phyloP scores from a whole-genome alignment of 2,329 filamentous ascomycete genomes.

The Fusarium sp. region DNA sequence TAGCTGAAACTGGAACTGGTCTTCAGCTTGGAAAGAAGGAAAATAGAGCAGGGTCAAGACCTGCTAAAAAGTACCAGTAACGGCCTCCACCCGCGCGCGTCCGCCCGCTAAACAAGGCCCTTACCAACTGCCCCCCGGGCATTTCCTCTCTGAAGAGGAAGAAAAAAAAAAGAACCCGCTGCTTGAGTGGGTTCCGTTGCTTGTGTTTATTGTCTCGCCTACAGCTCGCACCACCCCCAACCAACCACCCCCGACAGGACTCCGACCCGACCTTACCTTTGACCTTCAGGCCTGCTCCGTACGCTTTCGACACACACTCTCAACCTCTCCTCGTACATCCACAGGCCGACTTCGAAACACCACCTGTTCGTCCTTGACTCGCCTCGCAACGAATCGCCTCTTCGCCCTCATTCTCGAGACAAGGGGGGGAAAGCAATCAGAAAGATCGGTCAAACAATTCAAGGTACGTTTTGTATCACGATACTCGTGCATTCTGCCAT shows the following conservation, averaged over 20 bases:
- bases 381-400: constrained; percentile 15
- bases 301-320: constrained; percentile 2
- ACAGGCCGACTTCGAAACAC: constrained; percentile 24
- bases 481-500: constrained; percentile 20
- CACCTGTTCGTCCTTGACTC: constrained; percentile 24
- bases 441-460: constrained; percentile 16
- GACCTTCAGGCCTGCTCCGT: background rate
- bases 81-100: background rate
- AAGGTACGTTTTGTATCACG: constrained; percentile 39
- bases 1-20: constrained; percentile 8
- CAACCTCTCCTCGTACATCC: constrained; percentile 32
- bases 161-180: background rate
- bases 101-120: background rate
- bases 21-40: background rate
- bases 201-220: constrained; percentile 6
- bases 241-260: background rate
- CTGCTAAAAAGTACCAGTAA: background rate
- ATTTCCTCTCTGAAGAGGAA: background rate
- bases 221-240: constrained; percentile 13
- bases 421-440: background rate
- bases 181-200: background rate
- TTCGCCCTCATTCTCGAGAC: constrained; percentile 6
- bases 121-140: background rate
- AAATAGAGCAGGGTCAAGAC: background rate
- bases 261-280: background rate